These are phyloP conservation scores for Galerina marginata DNA, from an alignment of 768 basidiomycete species.

Conservation along the genomic window DNA sequence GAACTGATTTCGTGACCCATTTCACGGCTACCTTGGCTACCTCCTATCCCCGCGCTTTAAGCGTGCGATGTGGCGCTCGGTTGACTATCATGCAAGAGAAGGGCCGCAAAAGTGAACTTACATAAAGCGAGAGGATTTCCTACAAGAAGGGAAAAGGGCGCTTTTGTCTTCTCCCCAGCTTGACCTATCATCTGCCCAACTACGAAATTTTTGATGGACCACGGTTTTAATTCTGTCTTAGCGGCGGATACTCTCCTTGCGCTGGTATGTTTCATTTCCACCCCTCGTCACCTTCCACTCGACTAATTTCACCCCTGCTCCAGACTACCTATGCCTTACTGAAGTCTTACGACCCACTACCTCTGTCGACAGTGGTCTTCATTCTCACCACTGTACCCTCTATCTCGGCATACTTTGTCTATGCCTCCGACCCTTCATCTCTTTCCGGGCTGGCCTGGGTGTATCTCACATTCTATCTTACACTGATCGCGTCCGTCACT, in stretches of 20 bases:
- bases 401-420: not conserved
- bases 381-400: not conserved
- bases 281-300: not conserved
- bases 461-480: slow-evolving; percentile 2
- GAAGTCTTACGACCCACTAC: not conserved
- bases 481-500: slow-evolving; percentile 25
- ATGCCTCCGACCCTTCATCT: not conserved
- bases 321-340: not conserved
- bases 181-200: too few species aligned
- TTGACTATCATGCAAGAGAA: too few species aligned
- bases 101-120: too few species aligned
- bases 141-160: too few species aligned
- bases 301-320: not conserved
- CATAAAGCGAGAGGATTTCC: too few species aligned
- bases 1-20: too few species aligned
- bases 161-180: too few species aligned
- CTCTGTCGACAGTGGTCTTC: not conserved
- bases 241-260: not conserved
- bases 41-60: too few species aligned
- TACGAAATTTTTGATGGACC: not conserved
- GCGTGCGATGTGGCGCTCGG: too few species aligned
- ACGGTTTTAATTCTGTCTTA: not conserved
- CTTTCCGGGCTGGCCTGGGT: not conserved
- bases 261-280: not conserved
- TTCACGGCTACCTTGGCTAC: too few species aligned